Conservation (phyloP, 202 grass and related monocot species). For the Tripidium arundinaceum region DNA sequence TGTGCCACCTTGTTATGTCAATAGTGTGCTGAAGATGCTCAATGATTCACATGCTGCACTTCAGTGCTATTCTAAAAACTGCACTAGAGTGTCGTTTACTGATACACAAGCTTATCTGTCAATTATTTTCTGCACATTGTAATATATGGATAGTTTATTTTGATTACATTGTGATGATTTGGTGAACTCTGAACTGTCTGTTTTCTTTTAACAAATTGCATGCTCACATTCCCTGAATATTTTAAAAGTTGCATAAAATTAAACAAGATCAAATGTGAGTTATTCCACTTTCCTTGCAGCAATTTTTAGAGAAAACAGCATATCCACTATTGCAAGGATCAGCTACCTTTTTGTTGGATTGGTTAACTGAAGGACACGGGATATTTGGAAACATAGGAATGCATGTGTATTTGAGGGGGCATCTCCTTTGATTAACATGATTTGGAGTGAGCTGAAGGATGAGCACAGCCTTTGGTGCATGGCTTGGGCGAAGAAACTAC, state of each 20-base stretch:
- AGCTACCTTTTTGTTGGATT: slow-evolving; percentile 84
- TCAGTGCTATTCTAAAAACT: not conserved
- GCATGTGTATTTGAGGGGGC: not conserved
- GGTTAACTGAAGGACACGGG: slow-evolving; percentile 68
- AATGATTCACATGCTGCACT: not conserved
- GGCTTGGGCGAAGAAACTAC: not conserved
- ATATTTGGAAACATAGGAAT: slow-evolving; percentile 50
- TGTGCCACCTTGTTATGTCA: not conserved
- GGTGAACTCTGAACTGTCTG: not conserved
- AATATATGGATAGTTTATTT: not conserved
- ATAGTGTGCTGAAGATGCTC: not conserved
- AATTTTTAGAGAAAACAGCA: slow-evolving; percentile 71
- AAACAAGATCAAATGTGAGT: slow-evolving; percentile 1
- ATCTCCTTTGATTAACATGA: not conserved
- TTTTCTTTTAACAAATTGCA: not conserved
- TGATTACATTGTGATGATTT: not conserved
- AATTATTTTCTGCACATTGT: not conserved
- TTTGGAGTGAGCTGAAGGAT: too few species aligned
- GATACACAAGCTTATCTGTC: not conserved
- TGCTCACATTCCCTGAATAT: not conserved
- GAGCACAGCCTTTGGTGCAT: not conserved
- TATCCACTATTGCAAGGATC: slow-evolving; percentile 88
- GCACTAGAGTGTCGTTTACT: not conserved
- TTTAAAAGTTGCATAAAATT: not conserved
- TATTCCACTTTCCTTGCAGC: slow-evolving; percentile 42